Base-by-base conservation (phyloP, 495 filamentous ascomycete genomes). In the Trichoderma erinaceum region DNA sequence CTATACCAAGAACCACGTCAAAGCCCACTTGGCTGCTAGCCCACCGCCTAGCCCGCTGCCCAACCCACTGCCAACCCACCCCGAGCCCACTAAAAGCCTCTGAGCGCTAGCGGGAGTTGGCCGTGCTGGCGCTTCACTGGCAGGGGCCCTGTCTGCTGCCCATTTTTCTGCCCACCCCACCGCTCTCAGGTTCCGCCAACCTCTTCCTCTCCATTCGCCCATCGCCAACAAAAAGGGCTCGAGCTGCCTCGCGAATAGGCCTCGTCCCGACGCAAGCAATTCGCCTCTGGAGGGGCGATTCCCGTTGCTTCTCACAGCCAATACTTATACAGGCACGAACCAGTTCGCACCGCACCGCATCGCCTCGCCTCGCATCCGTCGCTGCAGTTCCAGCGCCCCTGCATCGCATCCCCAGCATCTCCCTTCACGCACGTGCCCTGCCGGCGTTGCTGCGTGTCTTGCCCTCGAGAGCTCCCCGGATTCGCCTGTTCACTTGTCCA, bases 211-310 rank as follows among this genome's bases (percentile, higher is more conserved):
- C 56, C 56, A 61, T 61, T 61, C 56, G 56, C 56, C 56, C 56
- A 32, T 61, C 56, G 27, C 56, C 56, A 61, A 61, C 56, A 61
- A 61, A 48, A 61, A 61, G 56, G 50, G 56, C 56, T 61, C 56
- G 56, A 61, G 56, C 56, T 61, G 56, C 56, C 56, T 61, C 56
- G 56, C 56, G 56, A 61, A 61, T 61, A 61, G 56, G 56, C 56
- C 56, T 61, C 56, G 50, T 58, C 50, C 50, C 50, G 50, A 58
- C 50, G 50, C 50, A 58, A 21, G 56, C 56, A 61, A 61, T 21
- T 25, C 11, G 56, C 56, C 56, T 27, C 56, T 61, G 56, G 56
- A 61, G 56, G 56, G 56, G 56, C 56, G 25, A 29, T 32, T 61
- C 56, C 27, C 29, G 56, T 13, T 61, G 25, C 56, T 61, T 18